Evolutionary conservation across 2,329 filamentous ascomycete species (phyloP), one percentile per base, ranked within the genome.

Genomic region (Calonectria fujianensis): DNA sequence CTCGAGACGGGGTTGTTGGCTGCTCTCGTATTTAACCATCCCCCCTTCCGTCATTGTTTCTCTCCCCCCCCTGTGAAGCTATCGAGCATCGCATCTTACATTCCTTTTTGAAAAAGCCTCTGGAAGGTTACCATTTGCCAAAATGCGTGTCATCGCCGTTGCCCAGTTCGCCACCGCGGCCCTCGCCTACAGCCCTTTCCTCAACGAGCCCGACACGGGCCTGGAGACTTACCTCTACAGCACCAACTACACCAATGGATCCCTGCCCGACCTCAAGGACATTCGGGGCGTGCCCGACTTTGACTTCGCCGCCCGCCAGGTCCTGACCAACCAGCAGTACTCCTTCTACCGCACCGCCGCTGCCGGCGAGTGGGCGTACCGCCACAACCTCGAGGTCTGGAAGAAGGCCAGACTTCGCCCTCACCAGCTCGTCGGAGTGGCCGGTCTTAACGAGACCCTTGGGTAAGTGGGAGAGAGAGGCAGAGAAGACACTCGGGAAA

Each of bases 361-460:
- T 10, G 88, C 85, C 4, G 87, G 87, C 61, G 88, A 90, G 78
- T 90, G 86, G 87, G 82, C 85, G 0, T 90, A 90, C 84, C 85
- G 88, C 63, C 87, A 89, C 82, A 89, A 90, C 79, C 84, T 90
- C 8, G 87, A 89, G 70, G 84, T 88, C 51, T 90, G 85, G 84
- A 80, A 85, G 48, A 86, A 88, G 73, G 87, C 86, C 68, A 84
- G 85, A 51, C 81, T 89, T 32, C 84, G 88, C 51, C 86, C 87
- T 74, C 78, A 79, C 13, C 77, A 81, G n/a, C 78, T 81, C 1
- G 79, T 78, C 10, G 77, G 67, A 70, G 85, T 89, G 52, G 79
- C 78, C 11, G 78, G 79, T 16, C 78, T 85, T 27, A 85, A 86
- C 48, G 77, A 83, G 69, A 84, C 84, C 2, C 74, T 86, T 14